Percentiles rank a stretch among this genome's conserved stretches.
These are phyloP conservation scores for Zychaea mexicana DNA, from an alignment of 371 early-diverging fungal species.

Conservation along the genomic window DNA sequence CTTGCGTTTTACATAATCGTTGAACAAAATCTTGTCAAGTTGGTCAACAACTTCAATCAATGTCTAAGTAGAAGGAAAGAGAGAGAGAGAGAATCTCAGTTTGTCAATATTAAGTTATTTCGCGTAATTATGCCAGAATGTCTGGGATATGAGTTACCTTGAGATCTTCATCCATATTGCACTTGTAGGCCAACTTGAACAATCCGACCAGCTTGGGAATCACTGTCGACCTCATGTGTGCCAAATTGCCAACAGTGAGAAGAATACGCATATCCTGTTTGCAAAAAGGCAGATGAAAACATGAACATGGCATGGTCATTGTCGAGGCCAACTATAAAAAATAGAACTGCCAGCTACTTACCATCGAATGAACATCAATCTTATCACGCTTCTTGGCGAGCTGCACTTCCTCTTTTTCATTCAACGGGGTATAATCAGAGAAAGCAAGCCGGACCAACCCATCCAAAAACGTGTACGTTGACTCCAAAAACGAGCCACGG, in stretches of 20 bases:
- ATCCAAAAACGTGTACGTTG: conserved; percentile 70
- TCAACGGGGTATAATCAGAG: conserved; percentile 51
- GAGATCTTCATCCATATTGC: conserved; percentile 66
- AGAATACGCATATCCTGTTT: conserved; percentile 71
- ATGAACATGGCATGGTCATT: background rate
- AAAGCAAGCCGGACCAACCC: conserved; percentile 70
- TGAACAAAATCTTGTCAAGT: conserved; percentile 81
- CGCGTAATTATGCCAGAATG: background rate
- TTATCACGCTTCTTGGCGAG: conserved; percentile 41
- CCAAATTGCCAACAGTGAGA: conserved; percentile 81
- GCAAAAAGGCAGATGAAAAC: too few species aligned
- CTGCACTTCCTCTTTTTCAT: conserved; percentile 40
- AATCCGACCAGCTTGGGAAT: conserved; percentile 75
- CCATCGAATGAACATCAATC: conserved; percentile 49
- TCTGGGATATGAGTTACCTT: conserved; percentile 43
- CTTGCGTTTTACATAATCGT: conserved; percentile 82
- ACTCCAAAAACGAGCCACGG: conserved; percentile 63
- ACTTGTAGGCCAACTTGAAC: conserved; percentile 69
- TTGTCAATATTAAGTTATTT: too few species aligned
- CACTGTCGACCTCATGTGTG: conserved; percentile 64
- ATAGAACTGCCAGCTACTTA: conserved; percentile 7
- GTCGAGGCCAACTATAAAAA: too few species aligned
- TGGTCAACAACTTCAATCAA: conserved; percentile 64
- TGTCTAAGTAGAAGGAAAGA: conserved; percentile 33
- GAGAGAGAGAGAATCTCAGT: background rate